Evolutionary conservation across 108 stramenopile genomes (phyloP).

Genomic region (Pseudonitzschia pungens): DNA sequence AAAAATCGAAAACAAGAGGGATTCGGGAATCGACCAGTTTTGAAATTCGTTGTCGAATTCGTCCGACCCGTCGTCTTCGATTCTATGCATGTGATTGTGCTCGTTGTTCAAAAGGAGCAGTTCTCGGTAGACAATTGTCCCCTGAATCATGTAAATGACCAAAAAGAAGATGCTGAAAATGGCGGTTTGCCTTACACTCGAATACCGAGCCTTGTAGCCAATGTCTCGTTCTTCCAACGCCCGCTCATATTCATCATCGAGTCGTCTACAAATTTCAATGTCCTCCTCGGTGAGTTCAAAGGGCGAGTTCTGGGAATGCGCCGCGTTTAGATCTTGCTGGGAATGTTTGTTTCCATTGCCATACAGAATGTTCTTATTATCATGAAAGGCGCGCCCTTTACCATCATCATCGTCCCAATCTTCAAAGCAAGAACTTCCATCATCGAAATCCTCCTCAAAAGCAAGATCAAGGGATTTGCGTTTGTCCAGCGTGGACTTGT

Average conservation of each 20-base stretch:
- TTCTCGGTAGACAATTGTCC: constrained; percentile 56
- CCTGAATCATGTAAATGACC: constrained; percentile 57
- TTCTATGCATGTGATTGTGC: constrained; percentile 15
- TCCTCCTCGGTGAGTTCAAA: constrained; percentile 36
- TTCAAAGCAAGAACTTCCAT: not conserved
- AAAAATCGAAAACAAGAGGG: constrained; percentile 80
- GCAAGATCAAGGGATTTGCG: not conserved
- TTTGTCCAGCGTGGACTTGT: not conserved
- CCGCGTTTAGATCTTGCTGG: not conserved
- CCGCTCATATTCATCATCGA: constrained; percentile 81
- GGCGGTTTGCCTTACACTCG: constrained; percentile 67
- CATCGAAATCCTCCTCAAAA: not conserved
- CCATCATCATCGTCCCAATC: constrained; percentile 8
- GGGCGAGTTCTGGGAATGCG: not conserved
- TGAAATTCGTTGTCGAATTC: constrained; percentile 14
- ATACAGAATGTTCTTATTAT: not conserved
- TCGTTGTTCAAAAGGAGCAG: constrained; percentile 15
- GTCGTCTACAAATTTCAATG: constrained; percentile 51
- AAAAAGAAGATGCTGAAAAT: constrained; percentile 55
- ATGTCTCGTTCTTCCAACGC: constrained; percentile 81
- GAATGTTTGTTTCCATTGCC: not conserved
- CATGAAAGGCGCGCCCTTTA: not conserved
- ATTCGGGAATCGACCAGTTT: constrained; percentile 65
- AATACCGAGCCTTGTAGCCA: constrained; percentile 74
- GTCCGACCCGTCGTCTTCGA: constrained; percentile 13